A percentile compares a stretch with the other conserved stretches of the same genome.
Evolutionary conservation across 139 green algal genomes (phyloP).

Genomic region (Gonium pectorale): DNA sequence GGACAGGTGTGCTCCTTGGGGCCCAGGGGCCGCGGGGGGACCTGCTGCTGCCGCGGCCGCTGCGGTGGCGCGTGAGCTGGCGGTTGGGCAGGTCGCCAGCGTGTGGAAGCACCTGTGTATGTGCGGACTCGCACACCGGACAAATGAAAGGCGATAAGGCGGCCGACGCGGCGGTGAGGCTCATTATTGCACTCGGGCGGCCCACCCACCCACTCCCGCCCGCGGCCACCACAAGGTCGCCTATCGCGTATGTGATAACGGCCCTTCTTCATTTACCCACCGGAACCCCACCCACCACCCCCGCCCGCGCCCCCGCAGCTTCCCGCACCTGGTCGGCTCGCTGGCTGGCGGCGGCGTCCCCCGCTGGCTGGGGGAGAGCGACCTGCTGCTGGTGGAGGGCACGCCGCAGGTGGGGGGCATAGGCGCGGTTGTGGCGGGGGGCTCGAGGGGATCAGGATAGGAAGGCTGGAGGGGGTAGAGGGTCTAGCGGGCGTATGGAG

Average conservation of each 20-base stretch:
- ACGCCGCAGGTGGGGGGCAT: constrained; percentile 23
- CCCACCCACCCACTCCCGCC: too few relatives aligned
- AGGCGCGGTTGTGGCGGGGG: neutral
- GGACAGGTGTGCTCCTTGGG: constrained; percentile 40
- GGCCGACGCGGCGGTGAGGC: too few relatives aligned
- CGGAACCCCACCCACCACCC: neutral
- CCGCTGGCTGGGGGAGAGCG: neutral
- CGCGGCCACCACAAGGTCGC: too few relatives aligned
- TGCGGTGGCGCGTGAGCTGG: too few relatives aligned
- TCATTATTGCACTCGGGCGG: too few relatives aligned
- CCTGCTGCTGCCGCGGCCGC: too few relatives aligned
- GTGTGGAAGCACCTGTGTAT: too few relatives aligned
- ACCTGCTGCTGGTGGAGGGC: neutral
- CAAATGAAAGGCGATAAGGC: too few relatives aligned
- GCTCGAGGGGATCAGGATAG: neutral
- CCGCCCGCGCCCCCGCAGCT: neutral
- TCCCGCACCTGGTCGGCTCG: constrained; percentile 19
- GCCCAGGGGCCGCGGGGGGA: too few relatives aligned
- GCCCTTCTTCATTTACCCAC: neutral
- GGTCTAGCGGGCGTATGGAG: neutral
- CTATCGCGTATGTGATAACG: too few relatives aligned
- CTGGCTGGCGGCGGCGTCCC: neutral
- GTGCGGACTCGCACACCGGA: too few relatives aligned
- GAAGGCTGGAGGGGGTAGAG: neutral
- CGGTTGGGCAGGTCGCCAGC: too few relatives aligned